These are phyloP conservation scores for Graphilbum fragrans DNA, from an alignment of 2,329 filamentous ascomycete genomes.

Conservation along the genomic window DNA sequence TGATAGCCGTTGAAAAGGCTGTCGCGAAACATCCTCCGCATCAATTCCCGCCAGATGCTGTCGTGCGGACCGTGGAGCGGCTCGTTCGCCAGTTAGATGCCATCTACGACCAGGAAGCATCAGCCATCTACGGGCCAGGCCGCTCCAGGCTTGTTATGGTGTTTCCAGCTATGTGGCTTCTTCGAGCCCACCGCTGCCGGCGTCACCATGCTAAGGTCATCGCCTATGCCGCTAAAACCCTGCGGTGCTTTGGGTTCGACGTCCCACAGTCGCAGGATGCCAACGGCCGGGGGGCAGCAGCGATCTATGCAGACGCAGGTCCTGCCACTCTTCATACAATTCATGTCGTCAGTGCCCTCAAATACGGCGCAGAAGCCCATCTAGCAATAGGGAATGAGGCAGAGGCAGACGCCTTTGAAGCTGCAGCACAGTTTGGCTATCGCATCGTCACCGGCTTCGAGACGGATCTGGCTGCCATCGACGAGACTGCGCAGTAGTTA, in stretches of 20 bases:
- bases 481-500: constrained; percentile 1
- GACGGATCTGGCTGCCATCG: constrained; percentile 14
- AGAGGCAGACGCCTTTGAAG: constrained; percentile 14
- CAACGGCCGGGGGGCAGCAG: constrained; percentile 8
- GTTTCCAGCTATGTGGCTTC: constrained; percentile 23
- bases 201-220: constrained; percentile 21
- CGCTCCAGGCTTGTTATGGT: constrained; percentile 21
- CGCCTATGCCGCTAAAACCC: constrained; percentile 16
- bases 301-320: too few relatives aligned
- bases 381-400: constrained; percentile 15
- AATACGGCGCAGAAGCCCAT: constrained; percentile 18
- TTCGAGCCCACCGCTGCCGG: constrained; percentile 18
- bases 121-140: constrained; percentile 16
- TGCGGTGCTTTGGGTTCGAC: constrained; percentile 22
- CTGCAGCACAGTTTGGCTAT: constrained; percentile 18
- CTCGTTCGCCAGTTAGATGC: constrained; percentile 19
- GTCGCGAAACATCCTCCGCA: constrained; percentile 8
- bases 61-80: constrained; percentile 19
- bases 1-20: not conserved
- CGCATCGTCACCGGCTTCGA: constrained; percentile 20
- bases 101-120: constrained; percentile 18
- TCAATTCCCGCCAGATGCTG: constrained; percentile 16
- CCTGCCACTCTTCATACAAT: constrained; percentile 19
- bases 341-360: constrained; percentile 20
- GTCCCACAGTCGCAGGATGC: constrained; percentile 8